phyloP scores from a whole-genome alignment of 139 green algal genomes.

The Picochlorum sp. region DNA sequence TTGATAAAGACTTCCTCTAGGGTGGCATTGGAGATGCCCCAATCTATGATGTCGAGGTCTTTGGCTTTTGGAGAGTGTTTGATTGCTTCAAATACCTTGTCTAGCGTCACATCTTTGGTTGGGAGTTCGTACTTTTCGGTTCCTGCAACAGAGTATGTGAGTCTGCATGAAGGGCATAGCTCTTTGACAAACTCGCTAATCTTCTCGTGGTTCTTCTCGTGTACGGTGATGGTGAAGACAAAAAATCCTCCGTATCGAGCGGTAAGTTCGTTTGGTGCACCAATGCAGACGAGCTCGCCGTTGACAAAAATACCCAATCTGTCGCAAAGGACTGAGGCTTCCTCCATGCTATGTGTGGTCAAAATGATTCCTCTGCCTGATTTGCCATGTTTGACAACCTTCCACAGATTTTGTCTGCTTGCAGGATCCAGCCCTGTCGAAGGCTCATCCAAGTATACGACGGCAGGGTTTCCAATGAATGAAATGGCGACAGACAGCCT shows the following conservation, averaged over 20 bases:
- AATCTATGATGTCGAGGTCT: constrained; percentile 65
- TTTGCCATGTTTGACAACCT: constrained; percentile 71
- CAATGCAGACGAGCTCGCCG: constrained; percentile 76
- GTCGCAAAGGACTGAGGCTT: constrained; percentile 87
- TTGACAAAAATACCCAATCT: constrained; percentile 91
- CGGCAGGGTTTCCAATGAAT: constrained; percentile 59
- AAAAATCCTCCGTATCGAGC: constrained; percentile 60
- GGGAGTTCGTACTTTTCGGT: constrained; percentile 74
- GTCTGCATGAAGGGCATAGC: constrained; percentile 38
- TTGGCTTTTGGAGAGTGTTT: constrained; percentile 17
- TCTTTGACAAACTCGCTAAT: constrained; percentile 37
- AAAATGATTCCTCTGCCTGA: constrained; percentile 71
- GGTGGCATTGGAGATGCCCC: constrained; percentile 83
- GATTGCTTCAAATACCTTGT: constrained; percentile 61
- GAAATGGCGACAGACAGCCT: constrained; percentile 72
- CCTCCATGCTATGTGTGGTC: constrained; percentile 95
- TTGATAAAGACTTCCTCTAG: constrained; percentile 83
- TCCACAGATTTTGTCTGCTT: constrained; percentile 82
- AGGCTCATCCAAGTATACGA: constrained; percentile 87
- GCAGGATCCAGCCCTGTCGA: constrained; percentile 84
- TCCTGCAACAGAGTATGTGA: constrained; percentile 64
- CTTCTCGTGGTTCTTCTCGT: constrained; percentile 23
- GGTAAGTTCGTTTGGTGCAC: constrained; percentile 82
- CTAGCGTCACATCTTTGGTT: constrained; percentile 29
- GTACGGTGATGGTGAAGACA: constrained; percentile 74